phyloP scores from a whole-genome alignment of 352 stramenopile species.

The Phytophthora pinifolia region DNA sequence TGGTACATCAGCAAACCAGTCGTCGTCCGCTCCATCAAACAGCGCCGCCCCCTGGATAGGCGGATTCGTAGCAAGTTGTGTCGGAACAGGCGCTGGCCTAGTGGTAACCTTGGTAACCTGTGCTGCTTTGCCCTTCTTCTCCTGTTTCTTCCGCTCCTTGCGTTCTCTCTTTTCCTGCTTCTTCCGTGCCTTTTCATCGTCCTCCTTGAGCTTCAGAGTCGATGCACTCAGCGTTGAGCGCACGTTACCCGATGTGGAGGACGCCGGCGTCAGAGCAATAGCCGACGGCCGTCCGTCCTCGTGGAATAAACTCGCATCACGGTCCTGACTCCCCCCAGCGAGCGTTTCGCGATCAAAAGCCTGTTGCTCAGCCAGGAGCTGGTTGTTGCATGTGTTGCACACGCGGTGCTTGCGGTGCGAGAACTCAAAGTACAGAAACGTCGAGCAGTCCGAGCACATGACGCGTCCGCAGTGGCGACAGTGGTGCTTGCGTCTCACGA shows the following conservation, averaged over 20 bases:
- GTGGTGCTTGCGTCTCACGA: conserved; percentile 76
- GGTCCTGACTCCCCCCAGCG: not conserved
- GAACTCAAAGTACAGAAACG: conserved; percentile 62
- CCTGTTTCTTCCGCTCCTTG: conserved; percentile 21
- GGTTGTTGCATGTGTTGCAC: conserved; percentile 45
- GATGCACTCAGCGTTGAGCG: conserved; percentile 14
- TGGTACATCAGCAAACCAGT: conserved; percentile 63
- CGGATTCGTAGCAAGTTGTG: not conserved
- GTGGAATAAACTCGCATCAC: conserved; percentile 11
- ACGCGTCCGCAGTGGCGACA: conserved; percentile 74
- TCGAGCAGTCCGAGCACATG: conserved; percentile 78
- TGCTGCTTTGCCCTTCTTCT: conserved; percentile 1
- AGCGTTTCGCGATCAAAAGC: conserved; percentile 27
- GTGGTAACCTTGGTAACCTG: conserved; percentile 1
- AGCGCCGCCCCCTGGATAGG: conserved; percentile 16
- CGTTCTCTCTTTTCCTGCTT: conserved; percentile 20
- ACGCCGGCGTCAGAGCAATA: conserved; percentile 9
- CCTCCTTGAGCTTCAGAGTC: conserved; percentile 8
- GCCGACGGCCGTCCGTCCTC: conserved; percentile 2
- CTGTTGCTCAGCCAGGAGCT: conserved; percentile 25
- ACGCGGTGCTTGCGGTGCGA: conserved; percentile 68
- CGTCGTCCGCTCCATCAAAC: conserved; percentile 55
- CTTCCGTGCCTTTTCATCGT: conserved; percentile 18
- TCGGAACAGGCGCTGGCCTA: not conserved
- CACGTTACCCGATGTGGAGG: conserved; percentile 1